Percentiles rank a stretch among this genome's conserved stretches.
Conservation (phyloP, 495 filamentous ascomycete genomes). For the Rusavskia elegans region DNA sequence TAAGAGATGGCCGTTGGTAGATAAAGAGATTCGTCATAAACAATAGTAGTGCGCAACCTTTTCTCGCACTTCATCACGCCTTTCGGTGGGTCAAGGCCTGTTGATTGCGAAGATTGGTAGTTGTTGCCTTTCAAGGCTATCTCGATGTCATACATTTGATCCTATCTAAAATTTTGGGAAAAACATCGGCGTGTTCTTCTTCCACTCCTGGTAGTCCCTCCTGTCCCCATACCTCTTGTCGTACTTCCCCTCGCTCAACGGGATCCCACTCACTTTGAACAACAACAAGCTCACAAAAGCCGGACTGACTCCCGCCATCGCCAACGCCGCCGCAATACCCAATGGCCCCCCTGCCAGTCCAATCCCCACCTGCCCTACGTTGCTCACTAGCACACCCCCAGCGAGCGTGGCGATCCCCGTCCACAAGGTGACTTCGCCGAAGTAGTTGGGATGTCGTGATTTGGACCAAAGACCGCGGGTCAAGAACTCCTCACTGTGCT, state of each 20-base stretch:
- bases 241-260: slow-evolving; percentile 48
- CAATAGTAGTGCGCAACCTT: too few species aligned
- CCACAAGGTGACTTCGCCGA: slow-evolving; percentile 51
- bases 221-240: slow-evolving; percentile 44
- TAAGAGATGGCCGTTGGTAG: background rate
- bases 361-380: slow-evolving; percentile 27
- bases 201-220: slow-evolving; percentile 52
- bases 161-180: slow-evolving; percentile 37
- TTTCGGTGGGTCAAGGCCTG: too few species aligned
- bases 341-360: slow-evolving; percentile 16
- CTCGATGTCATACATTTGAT: background rate
- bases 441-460: slow-evolving; percentile 51
- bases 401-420: slow-evolving; percentile 38
- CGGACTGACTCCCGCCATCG: slow-evolving; percentile 39
- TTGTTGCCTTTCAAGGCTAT: background rate
- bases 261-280: slow-evolving; percentile 42
- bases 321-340: slow-evolving; percentile 22
- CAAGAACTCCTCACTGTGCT: slow-evolving; percentile 46
- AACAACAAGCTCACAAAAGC: slow-evolving; percentile 45
- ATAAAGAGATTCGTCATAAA: background rate
- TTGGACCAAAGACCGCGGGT: slow-evolving; percentile 40
- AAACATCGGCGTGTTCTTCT: slow-evolving; percentile 47
- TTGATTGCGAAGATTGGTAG: too few species aligned
- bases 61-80: too few species aligned
- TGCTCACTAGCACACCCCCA: slow-evolving; percentile 30